Percentiles rank a stretch among this genome's conserved stretches.
These are phyloP conservation scores for Kockovaella imperatae DNA, from an alignment of 768 basidiomycete species.

Conservation along the genomic window DNA sequence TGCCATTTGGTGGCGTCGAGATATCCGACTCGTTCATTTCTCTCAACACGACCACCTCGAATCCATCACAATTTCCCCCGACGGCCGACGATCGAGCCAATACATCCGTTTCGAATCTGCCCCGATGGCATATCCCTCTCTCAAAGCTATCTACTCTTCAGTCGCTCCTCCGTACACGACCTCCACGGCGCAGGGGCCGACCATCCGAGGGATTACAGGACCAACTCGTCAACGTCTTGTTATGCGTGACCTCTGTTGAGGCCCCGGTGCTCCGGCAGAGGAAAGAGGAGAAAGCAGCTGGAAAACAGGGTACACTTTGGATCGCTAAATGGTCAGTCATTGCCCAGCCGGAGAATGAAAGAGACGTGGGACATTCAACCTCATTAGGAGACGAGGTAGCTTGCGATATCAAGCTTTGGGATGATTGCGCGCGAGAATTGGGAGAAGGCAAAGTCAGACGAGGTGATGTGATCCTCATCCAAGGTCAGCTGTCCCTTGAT, in stretches of 20 bases:
- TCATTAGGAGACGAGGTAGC: constrained; percentile 7
- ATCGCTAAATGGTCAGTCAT: constrained; percentile 28
- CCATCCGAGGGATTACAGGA: background rate
- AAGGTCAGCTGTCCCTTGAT: background rate
- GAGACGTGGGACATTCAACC: background rate
- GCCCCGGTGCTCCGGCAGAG: constrained; percentile 11
- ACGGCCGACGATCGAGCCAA: constrained; percentile 3
- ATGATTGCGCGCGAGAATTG: constrained; percentile 24
- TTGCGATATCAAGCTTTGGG: constrained; percentile 31
- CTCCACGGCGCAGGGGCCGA: background rate
- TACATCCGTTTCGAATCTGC: constrained; percentile 18
- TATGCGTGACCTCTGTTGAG: constrained; percentile 30
- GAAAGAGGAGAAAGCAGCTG: constrained; percentile 23
- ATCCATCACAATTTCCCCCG: constrained; percentile 16
- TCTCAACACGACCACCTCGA: constrained; percentile 23
- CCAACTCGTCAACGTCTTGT: constrained; percentile 14
- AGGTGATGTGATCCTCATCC: constrained; percentile 28
- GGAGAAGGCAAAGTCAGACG: constrained; percentile 19
- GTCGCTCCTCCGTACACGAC: background rate
- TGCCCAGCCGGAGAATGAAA: constrained; percentile 2
- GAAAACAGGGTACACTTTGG: constrained; percentile 18
- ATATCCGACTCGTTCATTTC: constrained; percentile 17
- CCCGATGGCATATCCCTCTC: constrained; percentile 31
- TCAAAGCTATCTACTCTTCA: constrained; percentile 18
- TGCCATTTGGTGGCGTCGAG: background rate